Evolutionary conservation across 2,329 filamentous ascomycete species (phyloP), one percentile per base, ranked within the genome.

Genomic region (Aspergillus sp.): DNA sequence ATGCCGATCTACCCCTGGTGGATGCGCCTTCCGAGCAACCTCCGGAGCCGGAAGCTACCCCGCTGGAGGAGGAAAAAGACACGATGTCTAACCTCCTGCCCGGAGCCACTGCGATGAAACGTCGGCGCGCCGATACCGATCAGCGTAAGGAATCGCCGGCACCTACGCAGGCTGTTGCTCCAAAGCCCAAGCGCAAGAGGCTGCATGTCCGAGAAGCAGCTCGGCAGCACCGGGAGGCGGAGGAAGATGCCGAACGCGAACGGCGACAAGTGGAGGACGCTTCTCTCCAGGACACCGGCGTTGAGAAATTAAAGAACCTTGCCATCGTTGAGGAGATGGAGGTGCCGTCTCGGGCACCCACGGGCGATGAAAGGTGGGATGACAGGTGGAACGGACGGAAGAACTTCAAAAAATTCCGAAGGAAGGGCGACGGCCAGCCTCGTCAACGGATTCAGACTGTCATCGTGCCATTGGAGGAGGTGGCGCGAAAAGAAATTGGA

Each of bases 331-430:
- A 91, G 50, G 74, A 81, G 41, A 83, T 93, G 60, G 70, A 81
- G 6, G 54, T 95, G 0, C 71, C 15, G 35, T 50, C 41, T 44
- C 45, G 39, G 43, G 48, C 60, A n/a, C 43, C 60, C 32, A 53
- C 63, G n/a, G 57, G 57, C 20, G 60, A 69, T 12, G 74, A 78
- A 4, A 71, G 84, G 25, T 95, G 89, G 88, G 75, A 95, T 44
- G 78, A 85, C 1, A 71, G 71, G 24, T 98, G 91, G 91, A 93
- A 95, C 53, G 91, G 89, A 1, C 73, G 89, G 26, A 89, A 86
- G 59, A 96, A 98, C 52, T 98, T 94, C 65, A 98, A 98, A 58
- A 82, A 77, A 47, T 98, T 98, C 52, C 39, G 60, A 24, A 47
- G 54, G 29, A 53, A 55, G 34, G 47, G 58, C 44, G 51, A 55